Conservation (phyloP, 208 protist species). For the Leptomonas pyrrhocoris region DNA sequence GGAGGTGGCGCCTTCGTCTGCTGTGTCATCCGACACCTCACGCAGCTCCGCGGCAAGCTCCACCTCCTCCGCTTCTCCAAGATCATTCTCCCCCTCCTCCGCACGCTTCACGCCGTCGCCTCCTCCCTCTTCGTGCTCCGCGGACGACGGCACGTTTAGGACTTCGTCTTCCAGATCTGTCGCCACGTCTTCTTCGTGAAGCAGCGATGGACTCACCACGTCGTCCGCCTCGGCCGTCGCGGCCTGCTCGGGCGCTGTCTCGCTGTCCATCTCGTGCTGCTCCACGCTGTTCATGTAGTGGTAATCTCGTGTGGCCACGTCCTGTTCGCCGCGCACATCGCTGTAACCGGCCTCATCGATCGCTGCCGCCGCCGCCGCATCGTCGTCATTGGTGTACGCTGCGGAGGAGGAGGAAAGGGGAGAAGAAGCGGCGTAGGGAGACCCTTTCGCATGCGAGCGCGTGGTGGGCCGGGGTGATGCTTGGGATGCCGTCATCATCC, state of each 20-base stretch:
- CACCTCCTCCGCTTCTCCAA: constrained; percentile 52
- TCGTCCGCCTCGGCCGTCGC: constrained; percentile 10
- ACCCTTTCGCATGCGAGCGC: neutral
- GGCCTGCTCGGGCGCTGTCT: neutral
- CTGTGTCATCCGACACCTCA: constrained; percentile 19
- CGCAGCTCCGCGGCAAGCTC: constrained; percentile 48
- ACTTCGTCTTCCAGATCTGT: constrained; percentile 22
- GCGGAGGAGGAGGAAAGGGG: neutral
- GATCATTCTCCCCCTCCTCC: neutral
- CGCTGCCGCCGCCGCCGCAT: neutral
- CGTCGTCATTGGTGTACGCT: neutral
- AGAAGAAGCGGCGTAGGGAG: neutral
- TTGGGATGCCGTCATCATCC: neutral
- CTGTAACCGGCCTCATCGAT: constrained; percentile 11
- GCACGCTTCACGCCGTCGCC: constrained; percentile 8
- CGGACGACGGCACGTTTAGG: constrained; percentile 1
- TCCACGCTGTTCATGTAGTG: constrained; percentile 2
- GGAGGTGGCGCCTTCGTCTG: neutral
- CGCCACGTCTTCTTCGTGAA: neutral
- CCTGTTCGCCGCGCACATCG: constrained; percentile 8
- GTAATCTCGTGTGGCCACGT: neutral
- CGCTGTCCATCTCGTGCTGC: constrained; percentile 11
- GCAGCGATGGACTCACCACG: neutral
- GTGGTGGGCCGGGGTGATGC: no score
- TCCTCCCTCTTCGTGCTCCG: neutral